Conservation (phyloP, 352 stramenopile genomes). For the Sclerospora graminicola region DNA sequence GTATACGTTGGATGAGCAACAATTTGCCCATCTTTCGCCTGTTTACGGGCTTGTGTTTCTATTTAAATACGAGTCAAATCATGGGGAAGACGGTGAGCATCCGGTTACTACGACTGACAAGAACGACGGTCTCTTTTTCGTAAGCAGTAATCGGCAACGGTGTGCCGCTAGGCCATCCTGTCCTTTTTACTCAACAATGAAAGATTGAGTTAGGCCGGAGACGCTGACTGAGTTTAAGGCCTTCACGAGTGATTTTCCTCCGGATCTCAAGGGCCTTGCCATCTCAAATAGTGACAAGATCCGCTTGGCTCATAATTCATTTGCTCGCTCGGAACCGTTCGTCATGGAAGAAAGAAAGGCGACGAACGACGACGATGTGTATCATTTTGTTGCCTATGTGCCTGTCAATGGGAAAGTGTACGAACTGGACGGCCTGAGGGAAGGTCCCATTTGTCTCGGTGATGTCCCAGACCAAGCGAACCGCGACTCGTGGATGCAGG, state of each 20-base stretch:
- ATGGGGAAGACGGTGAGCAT: conserved; percentile 24
- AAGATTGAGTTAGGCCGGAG: conserved; percentile 51
- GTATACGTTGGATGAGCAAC: conserved; percentile 86
- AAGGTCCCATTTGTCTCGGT: conserved; percentile 85
- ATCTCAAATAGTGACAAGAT: conserved; percentile 86
- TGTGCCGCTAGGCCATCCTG: conserved; percentile 96
- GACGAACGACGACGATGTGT: conserved; percentile 89
- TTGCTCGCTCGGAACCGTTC: conserved; percentile 70
- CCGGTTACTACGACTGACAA: conserved; percentile 18
- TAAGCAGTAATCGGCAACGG: conserved; percentile 94
- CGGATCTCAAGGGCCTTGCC: conserved; percentile 72
- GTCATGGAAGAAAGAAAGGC: conserved; percentile 63
- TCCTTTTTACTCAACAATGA: conserved; percentile 91
- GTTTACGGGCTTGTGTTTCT: conserved; percentile 94
- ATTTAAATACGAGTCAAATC: conserved; percentile 87
- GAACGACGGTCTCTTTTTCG: conserved; percentile 88
- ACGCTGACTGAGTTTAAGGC: conserved; percentile 69
- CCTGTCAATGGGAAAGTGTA: conserved; percentile 86
- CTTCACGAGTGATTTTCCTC: conserved; percentile 67
- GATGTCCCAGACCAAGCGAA: conserved; percentile 20
- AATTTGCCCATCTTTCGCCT: conserved; percentile 53
- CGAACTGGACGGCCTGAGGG: conserved; percentile 91
- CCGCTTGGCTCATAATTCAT: conserved; percentile 76
- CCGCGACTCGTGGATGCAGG: conserved; percentile 70
- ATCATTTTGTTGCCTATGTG: conserved; percentile 97